phyloP scores from a whole-genome alignment of 441 rosid genomes.

The Erodium moschatum region DNA sequence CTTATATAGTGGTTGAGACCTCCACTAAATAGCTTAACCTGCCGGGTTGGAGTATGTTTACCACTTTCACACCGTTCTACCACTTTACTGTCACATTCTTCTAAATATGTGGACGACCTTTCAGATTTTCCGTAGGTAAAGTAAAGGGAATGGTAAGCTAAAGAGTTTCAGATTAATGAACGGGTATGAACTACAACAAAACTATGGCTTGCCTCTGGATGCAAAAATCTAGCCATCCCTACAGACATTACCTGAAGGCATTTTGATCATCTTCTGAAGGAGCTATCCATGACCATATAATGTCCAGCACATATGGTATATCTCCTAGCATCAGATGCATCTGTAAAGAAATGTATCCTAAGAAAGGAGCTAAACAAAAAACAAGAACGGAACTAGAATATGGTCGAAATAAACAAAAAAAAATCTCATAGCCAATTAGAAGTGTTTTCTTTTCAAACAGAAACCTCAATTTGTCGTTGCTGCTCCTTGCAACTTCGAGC shows the following conservation, averaged over 20 bases:
- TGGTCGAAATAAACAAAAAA: background rate
- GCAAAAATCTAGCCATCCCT: background rate
- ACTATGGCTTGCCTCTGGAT: background rate
- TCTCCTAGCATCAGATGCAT: conserved; percentile 94
- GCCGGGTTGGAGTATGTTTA: background rate
- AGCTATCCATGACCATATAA: conserved; percentile 94
- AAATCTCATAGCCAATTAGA: conserved; percentile 5
- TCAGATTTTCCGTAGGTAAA: background rate
- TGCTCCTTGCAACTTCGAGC: conserved; percentile 87
- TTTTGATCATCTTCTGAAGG: conserved; percentile 81
- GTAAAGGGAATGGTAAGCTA: background rate
- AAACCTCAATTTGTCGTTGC: conserved; percentile 92
- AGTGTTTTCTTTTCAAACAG: conserved; percentile 13
- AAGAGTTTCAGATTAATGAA: background rate
- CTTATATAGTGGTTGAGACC: background rate
- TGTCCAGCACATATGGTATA: conserved; percentile 77
- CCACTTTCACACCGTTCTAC: conserved; percentile 3
- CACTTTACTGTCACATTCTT: background rate
- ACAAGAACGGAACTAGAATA: background rate
- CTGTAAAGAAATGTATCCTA: conserved; percentile 35
- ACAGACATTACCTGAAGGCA: conserved; percentile 51
- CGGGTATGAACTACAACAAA: background rate
- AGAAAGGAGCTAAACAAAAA: conserved; percentile 10
- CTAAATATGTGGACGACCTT: background rate
- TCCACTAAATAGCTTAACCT: background rate